A percentile compares a stretch with the other conserved stretches of the same genome.
These are phyloP conservation scores for Malus hybrid DNA, from an alignment of 331 rosid species.

Conservation along the genomic window DNA sequence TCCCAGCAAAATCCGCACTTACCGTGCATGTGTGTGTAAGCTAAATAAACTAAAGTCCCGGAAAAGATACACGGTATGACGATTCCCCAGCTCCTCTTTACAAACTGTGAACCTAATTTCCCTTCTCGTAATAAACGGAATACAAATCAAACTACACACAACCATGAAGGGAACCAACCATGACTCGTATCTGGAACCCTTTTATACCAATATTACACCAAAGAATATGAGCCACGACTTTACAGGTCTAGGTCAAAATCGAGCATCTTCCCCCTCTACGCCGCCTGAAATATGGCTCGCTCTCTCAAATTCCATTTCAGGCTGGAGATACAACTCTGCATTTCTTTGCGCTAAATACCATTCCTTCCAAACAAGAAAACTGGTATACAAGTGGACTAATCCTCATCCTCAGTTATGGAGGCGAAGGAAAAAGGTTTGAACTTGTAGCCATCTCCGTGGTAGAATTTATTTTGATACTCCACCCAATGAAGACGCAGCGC, in stretches of 20 bases:
- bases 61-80: constrained; percentile 25
- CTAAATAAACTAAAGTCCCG: constrained; percentile 28
- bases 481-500: constrained; percentile 99
- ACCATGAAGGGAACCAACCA: constrained; percentile 17
- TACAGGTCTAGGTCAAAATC: constrained; percentile 41
- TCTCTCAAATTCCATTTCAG: constrained; percentile 14
- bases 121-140: constrained; percentile 1
- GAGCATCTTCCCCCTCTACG: constrained; percentile 26
- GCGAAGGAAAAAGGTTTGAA: constrained; percentile 91
- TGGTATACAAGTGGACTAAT: constrained; percentile 26
- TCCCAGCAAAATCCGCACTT: constrained; percentile 34
- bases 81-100: constrained; percentile 56
- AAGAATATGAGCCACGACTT: constrained; percentile 37
- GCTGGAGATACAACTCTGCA: constrained; percentile 13
- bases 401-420: constrained; percentile 70
- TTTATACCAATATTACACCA: constrained; percentile 23
- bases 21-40: constrained; percentile 26
- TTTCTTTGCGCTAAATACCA: background rate
- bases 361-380: constrained; percentile 10
- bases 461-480: constrained; percentile 92
- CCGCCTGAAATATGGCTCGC: constrained; percentile 27
- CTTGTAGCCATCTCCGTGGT: constrained; percentile 92
- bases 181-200: constrained; percentile 27
- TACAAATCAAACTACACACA: background rate
- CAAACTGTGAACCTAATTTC: constrained; percentile 29